Conservation (phyloP, 192 early-diverging fungal genomes). For the Dissophora globulifera region DNA sequence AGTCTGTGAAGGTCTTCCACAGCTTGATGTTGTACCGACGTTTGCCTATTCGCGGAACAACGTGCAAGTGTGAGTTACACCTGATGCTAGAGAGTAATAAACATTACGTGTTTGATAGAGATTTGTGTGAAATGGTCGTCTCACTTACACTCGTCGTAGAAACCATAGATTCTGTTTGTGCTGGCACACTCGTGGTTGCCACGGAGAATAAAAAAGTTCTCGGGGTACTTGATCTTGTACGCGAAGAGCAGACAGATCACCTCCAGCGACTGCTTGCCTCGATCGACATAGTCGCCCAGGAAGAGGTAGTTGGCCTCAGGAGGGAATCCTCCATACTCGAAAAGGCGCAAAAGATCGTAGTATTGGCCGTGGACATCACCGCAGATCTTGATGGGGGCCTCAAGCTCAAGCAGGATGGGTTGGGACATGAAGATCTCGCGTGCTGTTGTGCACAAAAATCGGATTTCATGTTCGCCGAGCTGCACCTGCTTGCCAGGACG, state of each 20-base stretch:
- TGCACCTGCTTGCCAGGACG: constrained; percentile 97
- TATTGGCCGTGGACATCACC: constrained; percentile 97
- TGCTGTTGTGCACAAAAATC: constrained; percentile 91
- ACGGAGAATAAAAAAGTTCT: constrained; percentile 99
- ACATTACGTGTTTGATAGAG: too few species aligned
- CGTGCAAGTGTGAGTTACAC: too few species aligned
- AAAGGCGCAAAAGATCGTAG: constrained; percentile 94
- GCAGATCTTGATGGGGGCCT: constrained; percentile 97
- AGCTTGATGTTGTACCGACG: constrained; percentile 98
- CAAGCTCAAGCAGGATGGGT: constrained; percentile 91
- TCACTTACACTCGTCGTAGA: constrained; percentile 99
- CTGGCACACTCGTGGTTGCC: constrained; percentile 99
- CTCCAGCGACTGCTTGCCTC: constrained; percentile 97
- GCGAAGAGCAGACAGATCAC: constrained; percentile 97
- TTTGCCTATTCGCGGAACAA: too few species aligned
- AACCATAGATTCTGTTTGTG: constrained; percentile 98
- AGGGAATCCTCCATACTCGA: constrained; percentile 98
- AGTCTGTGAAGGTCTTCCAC: constrained; percentile 99
- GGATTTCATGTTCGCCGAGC: constrained; percentile 93
- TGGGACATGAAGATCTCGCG: constrained; percentile 96
- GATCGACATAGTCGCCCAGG: constrained; percentile 97
- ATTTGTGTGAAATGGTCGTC: too few species aligned
- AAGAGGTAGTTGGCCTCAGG: constrained; percentile 98
- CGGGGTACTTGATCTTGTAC: constrained; percentile 99
- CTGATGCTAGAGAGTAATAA: too few species aligned